phyloP scores from a whole-genome alignment of 192 early-diverging fungal genomes.

The Coemansia sp. region DNA sequence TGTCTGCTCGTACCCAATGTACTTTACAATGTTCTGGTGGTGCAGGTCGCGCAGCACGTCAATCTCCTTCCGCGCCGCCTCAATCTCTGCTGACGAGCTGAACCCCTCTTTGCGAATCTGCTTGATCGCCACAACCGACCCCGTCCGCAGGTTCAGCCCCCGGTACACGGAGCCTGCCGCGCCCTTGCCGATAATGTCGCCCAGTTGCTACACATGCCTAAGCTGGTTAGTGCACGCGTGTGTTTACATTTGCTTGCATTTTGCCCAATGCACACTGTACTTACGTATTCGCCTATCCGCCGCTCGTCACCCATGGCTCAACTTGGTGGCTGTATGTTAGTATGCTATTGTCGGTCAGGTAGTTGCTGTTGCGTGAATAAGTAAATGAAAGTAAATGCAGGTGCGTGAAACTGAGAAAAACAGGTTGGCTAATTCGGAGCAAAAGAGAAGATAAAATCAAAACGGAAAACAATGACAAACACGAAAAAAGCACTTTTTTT shows the following conservation, averaged over 20 bases:
- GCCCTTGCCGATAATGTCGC: constrained; percentile 73
- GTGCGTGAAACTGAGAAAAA: background rate
- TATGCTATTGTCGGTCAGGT: background rate
- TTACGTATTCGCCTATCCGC: constrained; percentile 54
- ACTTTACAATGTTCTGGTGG: constrained; percentile 68
- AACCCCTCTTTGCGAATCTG: constrained; percentile 60
- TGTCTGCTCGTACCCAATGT: constrained; percentile 73
- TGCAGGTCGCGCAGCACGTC: constrained; percentile 76
- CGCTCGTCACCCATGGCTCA: constrained; percentile 37
- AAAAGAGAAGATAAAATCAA: background rate
- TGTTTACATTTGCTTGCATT: background rate
- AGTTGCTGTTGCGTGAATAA: background rate
- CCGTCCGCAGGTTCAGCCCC: constrained; percentile 64
- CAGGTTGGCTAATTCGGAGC: background rate
- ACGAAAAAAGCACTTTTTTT: background rate
- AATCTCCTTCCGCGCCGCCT: constrained; percentile 73
- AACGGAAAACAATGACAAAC: background rate
- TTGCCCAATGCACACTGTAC: constrained; percentile 2
- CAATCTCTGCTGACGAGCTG: constrained; percentile 60
- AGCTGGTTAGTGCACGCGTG: background rate
- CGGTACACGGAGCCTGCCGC: constrained; percentile 71
- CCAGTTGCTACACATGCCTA: constrained; percentile 55
- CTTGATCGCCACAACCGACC: constrained; percentile 70
- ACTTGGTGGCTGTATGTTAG: background rate
- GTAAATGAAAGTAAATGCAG: background rate